Base-by-base conservation (phyloP, 257 asterid species). In the Salvia rosmarinus region DNA sequence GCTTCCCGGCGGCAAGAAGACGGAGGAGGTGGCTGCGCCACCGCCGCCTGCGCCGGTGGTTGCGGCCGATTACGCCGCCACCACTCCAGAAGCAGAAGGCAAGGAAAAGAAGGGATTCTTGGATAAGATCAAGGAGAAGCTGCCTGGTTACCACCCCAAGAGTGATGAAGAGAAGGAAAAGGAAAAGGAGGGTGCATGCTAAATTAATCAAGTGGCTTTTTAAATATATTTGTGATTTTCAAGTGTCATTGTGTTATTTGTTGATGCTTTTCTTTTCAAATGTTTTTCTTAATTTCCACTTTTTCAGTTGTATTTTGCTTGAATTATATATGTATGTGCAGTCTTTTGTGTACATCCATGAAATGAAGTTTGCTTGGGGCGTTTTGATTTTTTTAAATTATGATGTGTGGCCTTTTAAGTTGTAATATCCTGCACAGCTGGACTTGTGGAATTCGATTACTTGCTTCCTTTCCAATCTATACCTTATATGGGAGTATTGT, bases 61-160 rank as follows among this genome's bases (percentile, higher is more conserved):
- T 6, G 9, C 9, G 30, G 30, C 30, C 10, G 42, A 37, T 5
- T 59, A 42, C 28, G n/a, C 42, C 66, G 25, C 69, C 74, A 9
- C 79, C 70, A 25, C 62, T 4, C 68, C 81, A 0, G 88, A 83
- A 32, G 82, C 30, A 0, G 88, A 80, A 72, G 84, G 77, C 1
- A 85, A 86, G 71, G 97, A 89, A 42, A 90, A 90, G 81, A 94
- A 90, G 69, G 92, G 98, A 0, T 87, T 94, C 73, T 43, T 90
- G 84, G 95, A 89, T 9, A 94, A 94, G 90, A 90, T 94, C 67
- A 94, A 90, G 92, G 99, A 91, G 81, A 94, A 94, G 72, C 65
- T 94, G 4, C 99, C 96, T 0, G 97, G 98, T 9, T 84, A 84
- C 77, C 96, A 91, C 73, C 19, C 84, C 43, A 88, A 91, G 89